Conservation (phyloP, 2,329 filamentous ascomycete genomes). For the Blastomyces gilchristii region DNA sequence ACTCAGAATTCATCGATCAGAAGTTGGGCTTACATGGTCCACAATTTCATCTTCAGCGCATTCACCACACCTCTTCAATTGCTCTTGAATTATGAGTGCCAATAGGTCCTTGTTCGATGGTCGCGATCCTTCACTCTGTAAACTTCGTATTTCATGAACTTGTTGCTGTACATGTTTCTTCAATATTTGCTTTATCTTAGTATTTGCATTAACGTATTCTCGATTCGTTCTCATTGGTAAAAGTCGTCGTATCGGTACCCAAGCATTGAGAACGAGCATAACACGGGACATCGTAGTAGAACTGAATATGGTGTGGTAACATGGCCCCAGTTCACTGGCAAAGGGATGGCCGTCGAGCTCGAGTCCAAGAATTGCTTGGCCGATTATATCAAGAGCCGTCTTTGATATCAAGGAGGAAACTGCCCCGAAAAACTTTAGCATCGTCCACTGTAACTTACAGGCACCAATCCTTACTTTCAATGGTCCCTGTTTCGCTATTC, state of each 20-base stretch:
- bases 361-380: slow-evolving; percentile 3
- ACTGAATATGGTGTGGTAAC: background rate
- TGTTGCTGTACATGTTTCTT: slow-evolving; percentile 1
- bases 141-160: background rate
- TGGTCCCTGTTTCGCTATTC: background rate
- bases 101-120: background rate
- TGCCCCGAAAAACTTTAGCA: background rate
- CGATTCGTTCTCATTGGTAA: slow-evolving; percentile 8
- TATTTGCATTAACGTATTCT: slow-evolving; percentile 3
- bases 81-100: slow-evolving; percentile 4
- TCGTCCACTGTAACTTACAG: background rate
- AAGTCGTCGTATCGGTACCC: slow-evolving; percentile 2
- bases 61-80: background rate
- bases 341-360: slow-evolving; percentile 1
- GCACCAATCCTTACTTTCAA: background rate
- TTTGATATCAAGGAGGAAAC: slow-evolving; percentile 7
- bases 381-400: slow-evolving; percentile 4
- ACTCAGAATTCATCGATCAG: background rate
- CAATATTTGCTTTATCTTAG: slow-evolving; percentile 3
- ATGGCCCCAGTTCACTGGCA: background rate
- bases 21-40: slow-evolving; percentile 1
- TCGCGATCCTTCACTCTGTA: too few relatives aligned
- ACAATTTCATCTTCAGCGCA: slow-evolving; percentile 4
- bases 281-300: background rate
- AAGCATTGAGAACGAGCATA: slow-evolving; percentile 5